phyloP scores from a whole-genome alignment of 2,329 filamentous ascomycete species.

The Beauveria caledonica region DNA sequence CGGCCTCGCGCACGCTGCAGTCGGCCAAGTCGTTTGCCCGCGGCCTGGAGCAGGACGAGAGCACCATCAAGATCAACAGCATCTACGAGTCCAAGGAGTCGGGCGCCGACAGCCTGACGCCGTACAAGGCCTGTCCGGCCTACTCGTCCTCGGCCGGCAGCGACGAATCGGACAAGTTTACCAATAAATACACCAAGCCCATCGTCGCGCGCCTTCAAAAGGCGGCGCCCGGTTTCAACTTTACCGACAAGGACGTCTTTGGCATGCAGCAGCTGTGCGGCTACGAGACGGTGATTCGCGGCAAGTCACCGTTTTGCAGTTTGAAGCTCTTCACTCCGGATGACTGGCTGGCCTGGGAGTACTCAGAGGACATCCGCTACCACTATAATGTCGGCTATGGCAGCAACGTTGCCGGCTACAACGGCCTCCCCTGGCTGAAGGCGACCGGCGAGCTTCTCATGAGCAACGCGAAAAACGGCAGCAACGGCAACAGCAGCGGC shows the following conservation, averaged over 20 bases:
- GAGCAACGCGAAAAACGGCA: slow-evolving; percentile 17
- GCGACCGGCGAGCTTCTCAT: slow-evolving; percentile 46
- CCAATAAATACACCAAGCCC: slow-evolving; percentile 49
- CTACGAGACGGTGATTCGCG: slow-evolving; percentile 56
- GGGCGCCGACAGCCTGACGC: slow-evolving; percentile 53
- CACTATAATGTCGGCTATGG: slow-evolving; percentile 61
- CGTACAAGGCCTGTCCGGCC: slow-evolving; percentile 56
- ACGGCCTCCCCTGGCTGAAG: slow-evolving; percentile 61
- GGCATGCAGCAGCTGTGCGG: slow-evolving; percentile 60
- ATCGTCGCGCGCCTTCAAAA: slow-evolving; percentile 49
- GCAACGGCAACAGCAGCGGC: not conserved
- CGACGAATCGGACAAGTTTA: slow-evolving; percentile 42
- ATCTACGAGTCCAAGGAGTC: slow-evolving; percentile 48
- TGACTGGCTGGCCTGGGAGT: slow-evolving; percentile 61
- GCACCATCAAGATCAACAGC: slow-evolving; percentile 44
- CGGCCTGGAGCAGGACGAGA: slow-evolving; percentile 44
- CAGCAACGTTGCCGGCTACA: slow-evolving; percentile 43
- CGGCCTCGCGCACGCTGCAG: slow-evolving; percentile 52
- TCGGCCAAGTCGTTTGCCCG: slow-evolving; percentile 50
- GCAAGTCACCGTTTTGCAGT: slow-evolving; percentile 53
- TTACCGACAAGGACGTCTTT: slow-evolving; percentile 53
- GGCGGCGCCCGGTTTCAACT: slow-evolving; percentile 50
- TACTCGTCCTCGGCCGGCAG: slow-evolving; percentile 51
- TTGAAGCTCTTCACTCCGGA: slow-evolving; percentile 49
- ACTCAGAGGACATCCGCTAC: slow-evolving; percentile 55